These are phyloP conservation scores for Chlorella vulgaris DNA, from an alignment of 139 green algal genomes.

Conservation along the genomic window DNA sequence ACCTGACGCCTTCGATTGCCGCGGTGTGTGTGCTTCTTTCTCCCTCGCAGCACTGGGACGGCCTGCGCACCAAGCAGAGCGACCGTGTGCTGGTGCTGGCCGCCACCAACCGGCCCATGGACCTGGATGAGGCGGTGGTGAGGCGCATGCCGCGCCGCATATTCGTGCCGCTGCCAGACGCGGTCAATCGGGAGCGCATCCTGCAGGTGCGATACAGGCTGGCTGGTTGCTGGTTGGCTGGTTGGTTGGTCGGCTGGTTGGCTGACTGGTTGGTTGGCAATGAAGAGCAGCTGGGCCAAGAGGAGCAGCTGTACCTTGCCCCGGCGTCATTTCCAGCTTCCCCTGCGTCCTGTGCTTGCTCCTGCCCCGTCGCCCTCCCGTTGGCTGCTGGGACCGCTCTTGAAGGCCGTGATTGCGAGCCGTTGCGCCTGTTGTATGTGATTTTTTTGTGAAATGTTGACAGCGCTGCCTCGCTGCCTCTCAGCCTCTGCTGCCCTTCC, in stretches of 20 bases:
- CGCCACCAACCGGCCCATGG: constrained; percentile 87
- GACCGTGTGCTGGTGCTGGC: constrained; percentile 94
- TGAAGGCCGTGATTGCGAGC: too few species aligned
- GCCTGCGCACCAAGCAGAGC: constrained; percentile 58
- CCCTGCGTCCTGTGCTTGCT: too few species aligned
- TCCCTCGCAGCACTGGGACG: constrained; percentile 64
- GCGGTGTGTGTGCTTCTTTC: neutral
- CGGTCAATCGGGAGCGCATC: constrained; percentile 73
- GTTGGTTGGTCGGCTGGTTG: too few species aligned
- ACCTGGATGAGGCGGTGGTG: constrained; percentile 72
- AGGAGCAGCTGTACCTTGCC: neutral
- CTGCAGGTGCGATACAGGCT: constrained; percentile 46
- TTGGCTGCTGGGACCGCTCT: too few species aligned
- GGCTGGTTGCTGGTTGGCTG: too few species aligned
- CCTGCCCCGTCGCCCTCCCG: too few species aligned
- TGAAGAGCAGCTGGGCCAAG: neutral
- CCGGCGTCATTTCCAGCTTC: too few species aligned
- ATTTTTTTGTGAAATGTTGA: too few species aligned
- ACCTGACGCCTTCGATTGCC: neutral
- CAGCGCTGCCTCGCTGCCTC: too few species aligned
- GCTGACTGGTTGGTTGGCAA: neutral
- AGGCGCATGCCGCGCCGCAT: constrained; percentile 94
- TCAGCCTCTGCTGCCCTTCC: too few species aligned
- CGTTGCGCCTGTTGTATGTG: too few species aligned
- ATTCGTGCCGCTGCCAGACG: constrained; percentile 77